Conservation (phyloP, 2,329 filamentous ascomycete genomes). For the Alternaria sp. region DNA sequence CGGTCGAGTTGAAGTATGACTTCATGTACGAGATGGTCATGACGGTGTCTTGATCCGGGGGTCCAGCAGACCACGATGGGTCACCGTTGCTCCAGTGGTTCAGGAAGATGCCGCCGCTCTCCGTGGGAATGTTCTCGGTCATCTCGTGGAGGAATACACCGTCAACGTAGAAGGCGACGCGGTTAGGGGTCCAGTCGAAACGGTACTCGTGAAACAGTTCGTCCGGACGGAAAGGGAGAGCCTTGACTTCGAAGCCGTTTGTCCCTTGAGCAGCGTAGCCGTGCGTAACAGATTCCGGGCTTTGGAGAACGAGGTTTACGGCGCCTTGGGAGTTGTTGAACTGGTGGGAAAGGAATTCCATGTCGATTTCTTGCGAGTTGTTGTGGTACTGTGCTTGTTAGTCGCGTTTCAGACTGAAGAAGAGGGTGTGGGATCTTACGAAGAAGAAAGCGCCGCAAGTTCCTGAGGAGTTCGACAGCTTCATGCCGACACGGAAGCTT, state of each 20-base stretch:
- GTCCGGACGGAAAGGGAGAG: constrained; percentile 71
- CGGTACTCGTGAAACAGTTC: constrained; percentile 76
- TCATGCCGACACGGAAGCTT: constrained; percentile 72
- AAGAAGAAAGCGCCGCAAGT: constrained; percentile 84
- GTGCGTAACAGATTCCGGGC: constrained; percentile 61
- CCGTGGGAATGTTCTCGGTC: constrained; percentile 62
- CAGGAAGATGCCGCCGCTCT: constrained; percentile 70
- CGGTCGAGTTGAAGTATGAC: constrained; percentile 78
- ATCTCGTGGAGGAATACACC: constrained; percentile 63
- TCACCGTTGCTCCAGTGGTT: constrained; percentile 83
- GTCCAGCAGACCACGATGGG: constrained; percentile 71
- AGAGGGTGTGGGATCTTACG: constrained; percentile 54
- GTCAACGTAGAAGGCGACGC: constrained; percentile 74
- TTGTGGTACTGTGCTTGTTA: constrained; percentile 68
- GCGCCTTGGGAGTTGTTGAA: constrained; percentile 65
- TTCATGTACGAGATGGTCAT: constrained; percentile 74
- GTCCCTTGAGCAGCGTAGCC: constrained; percentile 70
- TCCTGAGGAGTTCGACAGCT: constrained; percentile 64
- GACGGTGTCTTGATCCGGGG: constrained; percentile 66
- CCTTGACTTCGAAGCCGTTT: constrained; percentile 62
- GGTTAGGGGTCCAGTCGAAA: constrained; percentile 71
- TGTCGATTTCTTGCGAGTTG: constrained; percentile 80
- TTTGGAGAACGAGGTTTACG: constrained; percentile 79
- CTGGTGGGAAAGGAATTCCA: constrained; percentile 76
- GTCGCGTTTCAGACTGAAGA: neutral